A percentile compares a stretch with the other conserved stretches of the same genome.
Conservation (phyloP, 2,329 filamentous ascomycete genomes). For the Monosporascus sp. region DNA sequence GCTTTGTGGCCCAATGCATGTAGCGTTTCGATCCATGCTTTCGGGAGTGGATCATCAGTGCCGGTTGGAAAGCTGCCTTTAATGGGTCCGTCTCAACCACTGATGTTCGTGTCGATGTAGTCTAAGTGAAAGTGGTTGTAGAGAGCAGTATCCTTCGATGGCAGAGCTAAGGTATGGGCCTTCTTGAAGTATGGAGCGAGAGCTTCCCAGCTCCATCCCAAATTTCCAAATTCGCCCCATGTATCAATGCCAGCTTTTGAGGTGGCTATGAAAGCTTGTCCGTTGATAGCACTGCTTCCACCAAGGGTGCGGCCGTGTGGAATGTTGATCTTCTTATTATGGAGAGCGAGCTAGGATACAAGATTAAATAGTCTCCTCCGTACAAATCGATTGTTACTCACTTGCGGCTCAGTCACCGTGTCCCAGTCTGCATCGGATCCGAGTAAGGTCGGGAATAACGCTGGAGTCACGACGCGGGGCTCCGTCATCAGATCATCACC, state of each 20-base stretch:
- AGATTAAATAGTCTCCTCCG: not conserved
- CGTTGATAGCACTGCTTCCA: not conserved
- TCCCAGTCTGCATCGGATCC: not conserved
- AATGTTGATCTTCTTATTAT: not conserved
- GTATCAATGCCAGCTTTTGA: not conserved
- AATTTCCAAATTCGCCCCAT: not conserved
- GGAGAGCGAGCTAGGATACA: not conserved
- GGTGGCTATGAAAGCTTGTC: not conserved
- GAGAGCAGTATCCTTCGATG: not conserved
- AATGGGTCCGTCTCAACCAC: not conserved
- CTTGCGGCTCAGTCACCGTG: not conserved
- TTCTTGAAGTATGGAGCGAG: not conserved
- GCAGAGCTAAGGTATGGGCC: not conserved
- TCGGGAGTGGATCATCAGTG: not conserved
- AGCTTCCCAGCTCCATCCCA: not conserved
- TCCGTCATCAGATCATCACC: not conserved
- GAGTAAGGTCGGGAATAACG: not conserved
- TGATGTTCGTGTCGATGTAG: not conserved
- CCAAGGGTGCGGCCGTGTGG: not conserved
- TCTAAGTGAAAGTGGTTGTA: not conserved
- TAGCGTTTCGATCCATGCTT: not conserved
- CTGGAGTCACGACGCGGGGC: not conserved
- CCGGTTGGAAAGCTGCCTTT: not conserved
- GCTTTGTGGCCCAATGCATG: not conserved
- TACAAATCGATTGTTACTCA: not conserved